Conservation (phyloP, 192 early-diverging fungal species). For the Chytriomyces sp. region DNA sequence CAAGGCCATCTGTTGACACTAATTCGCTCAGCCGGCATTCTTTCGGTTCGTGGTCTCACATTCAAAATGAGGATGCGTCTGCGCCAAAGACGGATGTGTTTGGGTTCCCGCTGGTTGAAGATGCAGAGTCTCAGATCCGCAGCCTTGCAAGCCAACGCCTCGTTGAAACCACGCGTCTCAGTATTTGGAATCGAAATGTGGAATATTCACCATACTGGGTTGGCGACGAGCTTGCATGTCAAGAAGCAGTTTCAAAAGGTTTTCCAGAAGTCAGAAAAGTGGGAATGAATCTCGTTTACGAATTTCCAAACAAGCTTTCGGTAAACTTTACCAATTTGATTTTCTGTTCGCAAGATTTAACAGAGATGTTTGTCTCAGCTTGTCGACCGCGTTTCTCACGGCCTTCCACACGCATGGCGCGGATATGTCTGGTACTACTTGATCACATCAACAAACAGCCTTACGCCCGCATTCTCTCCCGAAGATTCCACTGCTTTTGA, state of each 20-base stretch:
- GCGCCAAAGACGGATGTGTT: background rate
- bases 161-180: background rate
- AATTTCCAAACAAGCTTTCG: background rate
- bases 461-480: background rate
- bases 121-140: background rate
- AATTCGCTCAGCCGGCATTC: no score
- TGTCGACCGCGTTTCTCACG: background rate
- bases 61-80: background rate
- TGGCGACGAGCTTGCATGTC: background rate
- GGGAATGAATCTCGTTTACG: background rate
- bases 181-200: background rate
- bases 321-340: background rate
- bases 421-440: background rate
- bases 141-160: background rate
- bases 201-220: background rate
- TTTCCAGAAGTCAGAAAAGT: background rate
- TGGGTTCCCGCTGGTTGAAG: background rate
- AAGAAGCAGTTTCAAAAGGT: background rate
- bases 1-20: background rate
- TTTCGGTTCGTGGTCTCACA: background rate
- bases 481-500: background rate
- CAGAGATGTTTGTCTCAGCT: background rate
- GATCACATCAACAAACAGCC: background rate
- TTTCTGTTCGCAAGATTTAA: background rate
- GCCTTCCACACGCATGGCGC: constrained; percentile 9